Base-by-base conservation (phyloP, 345 rosid genomes). In the Salix arbutifolia region DNA sequence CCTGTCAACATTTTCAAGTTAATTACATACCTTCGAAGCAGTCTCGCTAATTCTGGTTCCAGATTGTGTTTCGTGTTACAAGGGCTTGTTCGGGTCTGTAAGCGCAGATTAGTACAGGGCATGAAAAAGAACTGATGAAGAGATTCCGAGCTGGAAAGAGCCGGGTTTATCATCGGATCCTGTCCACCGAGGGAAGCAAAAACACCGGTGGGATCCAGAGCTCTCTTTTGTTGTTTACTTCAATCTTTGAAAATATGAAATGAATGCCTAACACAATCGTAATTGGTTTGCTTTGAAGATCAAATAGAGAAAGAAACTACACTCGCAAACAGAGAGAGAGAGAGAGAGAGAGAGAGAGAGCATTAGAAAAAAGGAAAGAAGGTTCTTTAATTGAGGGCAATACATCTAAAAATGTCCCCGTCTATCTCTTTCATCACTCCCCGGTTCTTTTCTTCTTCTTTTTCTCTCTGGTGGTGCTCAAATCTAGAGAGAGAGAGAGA, bases 111-210 rank as follows among this genome's bases (percentile, higher is more conserved):
- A 38, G 2, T 30, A n/a, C 4, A 48, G 71, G n/a, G 38, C 71
- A 76, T 62, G 78, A 77, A 79, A 70, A 72, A 78, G 69, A 78
- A 58, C 67, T 30, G 78, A 25, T 31, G 76, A 35, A 83, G 84
- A 83, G 60, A 80, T 76, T 76, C 83, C 83, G 67, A 87, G 90
- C 88, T 82, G 87, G 88, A 88, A 86, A 89, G 83, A 80, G 81
- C 90, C 96, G 94, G 89, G 88, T 88, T 88, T 82, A 77, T 88
- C 81, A 77, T 12, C 87, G 94, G 94, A 92, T 91, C 92, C 85
- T 87, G 94, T 90, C 90, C 79, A 67, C 58, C 68, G 74, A 69
- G 72, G 72, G 72, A 73, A 78, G 67, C 69, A 77, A 78, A 83
- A 84, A 76, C 83, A 60, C 42, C 53, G 76, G 85, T 83, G 82